Evolutionary conservation across 805 yeast species (phyloP).

Genomic region (Yarrowia sp.): DNA sequence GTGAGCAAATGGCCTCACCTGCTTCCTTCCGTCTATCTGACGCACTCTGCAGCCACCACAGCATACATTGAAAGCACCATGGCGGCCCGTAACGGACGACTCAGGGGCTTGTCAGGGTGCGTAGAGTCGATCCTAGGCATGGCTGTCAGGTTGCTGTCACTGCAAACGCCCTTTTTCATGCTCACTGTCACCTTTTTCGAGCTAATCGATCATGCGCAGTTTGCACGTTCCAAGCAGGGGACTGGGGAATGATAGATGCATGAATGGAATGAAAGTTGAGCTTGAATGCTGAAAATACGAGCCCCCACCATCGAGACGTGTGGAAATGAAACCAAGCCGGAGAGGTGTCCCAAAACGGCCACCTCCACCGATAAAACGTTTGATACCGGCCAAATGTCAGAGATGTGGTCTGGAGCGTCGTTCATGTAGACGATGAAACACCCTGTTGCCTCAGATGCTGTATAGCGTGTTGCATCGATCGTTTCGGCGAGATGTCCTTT

Average conservation of each 20-base stretch:
- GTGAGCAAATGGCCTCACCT: not conserved
- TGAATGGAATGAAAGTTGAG: not conserved
- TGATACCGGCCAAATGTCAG: not conserved
- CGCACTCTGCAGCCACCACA: not conserved
- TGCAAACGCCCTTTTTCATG: too few relatives aligned
- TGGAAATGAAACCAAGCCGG: not conserved
- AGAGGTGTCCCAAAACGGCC: not conserved
- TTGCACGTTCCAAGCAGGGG: conserved; percentile 8
- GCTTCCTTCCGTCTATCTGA: not conserved
- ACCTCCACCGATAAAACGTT: not conserved
- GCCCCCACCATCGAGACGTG: not conserved
- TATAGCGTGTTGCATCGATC: too few relatives aligned
- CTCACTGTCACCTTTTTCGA: not conserved
- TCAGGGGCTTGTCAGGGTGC: not conserved
- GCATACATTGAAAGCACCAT: not conserved
- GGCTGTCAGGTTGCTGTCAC: too few relatives aligned
- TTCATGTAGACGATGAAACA: not conserved
- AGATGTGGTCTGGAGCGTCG: too few relatives aligned
- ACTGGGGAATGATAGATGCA: conserved; percentile 6
- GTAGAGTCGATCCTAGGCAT: too few relatives aligned
- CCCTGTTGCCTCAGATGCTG: not conserved
- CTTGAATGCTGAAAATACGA: not conserved
- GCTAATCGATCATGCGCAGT: not conserved
- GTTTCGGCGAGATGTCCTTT: too few relatives aligned
- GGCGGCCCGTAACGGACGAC: not conserved